phyloP scores from a whole-genome alignment of 306 rosid genomes.

The Prunus davidiana region DNA sequence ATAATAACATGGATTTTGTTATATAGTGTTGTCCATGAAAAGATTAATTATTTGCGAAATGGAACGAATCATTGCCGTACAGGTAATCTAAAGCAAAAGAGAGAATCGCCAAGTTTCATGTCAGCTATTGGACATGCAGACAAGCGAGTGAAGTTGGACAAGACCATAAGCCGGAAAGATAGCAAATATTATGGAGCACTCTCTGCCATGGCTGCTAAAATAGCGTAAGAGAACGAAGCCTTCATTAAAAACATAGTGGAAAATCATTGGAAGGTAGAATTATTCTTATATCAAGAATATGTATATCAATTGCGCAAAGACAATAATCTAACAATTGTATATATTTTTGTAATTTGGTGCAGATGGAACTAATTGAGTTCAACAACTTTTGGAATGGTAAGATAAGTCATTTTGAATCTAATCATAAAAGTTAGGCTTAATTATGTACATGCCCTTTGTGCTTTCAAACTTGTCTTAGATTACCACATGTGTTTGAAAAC shows the following conservation, averaged over 20 bases:
- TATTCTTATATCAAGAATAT: not conserved
- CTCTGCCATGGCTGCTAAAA: slow-evolving; percentile 22
- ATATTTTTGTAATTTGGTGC: not conserved
- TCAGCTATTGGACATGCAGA: slow-evolving; percentile 9
- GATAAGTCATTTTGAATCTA: not conserved
- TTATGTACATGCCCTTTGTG: no score
- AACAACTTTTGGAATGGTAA: slow-evolving; percentile 58
- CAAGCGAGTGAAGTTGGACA: slow-evolving; percentile 12
- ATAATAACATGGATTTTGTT: not conserved
- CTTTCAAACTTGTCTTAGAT: no score
- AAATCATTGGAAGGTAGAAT: slow-evolving; percentile 17
- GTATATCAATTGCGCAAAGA: not conserved
- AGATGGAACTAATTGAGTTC: slow-evolving; percentile 52
- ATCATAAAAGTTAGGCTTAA: not conserved
- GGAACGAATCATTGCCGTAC: not conserved
- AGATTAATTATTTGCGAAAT: not conserved
- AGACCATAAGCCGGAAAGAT: not conserved
- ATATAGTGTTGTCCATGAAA: not conserved
- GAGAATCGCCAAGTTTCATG: slow-evolving; percentile 7
- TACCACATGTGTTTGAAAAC: no score
- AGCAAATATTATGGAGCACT: not conserved
- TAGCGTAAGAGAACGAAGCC: slow-evolving; percentile 20
- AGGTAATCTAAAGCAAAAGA: not conserved
- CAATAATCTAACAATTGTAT: not conserved
- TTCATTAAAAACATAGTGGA: not conserved